Evolutionary conservation across 768 basidiomycete species (phyloP).

Genomic region (Rhizopogon sp.): DNA sequence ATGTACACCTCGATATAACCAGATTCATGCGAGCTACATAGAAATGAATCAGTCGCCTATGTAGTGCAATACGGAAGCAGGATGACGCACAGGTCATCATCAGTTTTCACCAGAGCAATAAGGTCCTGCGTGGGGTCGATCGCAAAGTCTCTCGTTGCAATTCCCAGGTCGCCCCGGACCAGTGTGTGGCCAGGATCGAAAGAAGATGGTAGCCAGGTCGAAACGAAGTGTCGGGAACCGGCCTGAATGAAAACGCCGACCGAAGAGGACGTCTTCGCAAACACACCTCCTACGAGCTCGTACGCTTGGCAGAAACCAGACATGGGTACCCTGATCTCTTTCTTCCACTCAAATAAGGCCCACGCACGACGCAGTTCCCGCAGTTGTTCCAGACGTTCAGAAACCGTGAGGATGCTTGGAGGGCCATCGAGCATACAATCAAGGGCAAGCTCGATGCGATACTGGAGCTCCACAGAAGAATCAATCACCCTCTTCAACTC

Average conservation of each 20-base stretch:
- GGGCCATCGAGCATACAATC: constrained; percentile 30
- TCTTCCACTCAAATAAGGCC: constrained; percentile 25
- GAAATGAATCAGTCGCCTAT: background rate
- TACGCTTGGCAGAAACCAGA: constrained; percentile 43
- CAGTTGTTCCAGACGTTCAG: constrained; percentile 29
- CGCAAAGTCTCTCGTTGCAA: constrained; percentile 50
- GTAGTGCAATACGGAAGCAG: background rate
- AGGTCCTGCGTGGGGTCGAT: constrained; percentile 66
- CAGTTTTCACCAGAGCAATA: constrained; percentile 36
- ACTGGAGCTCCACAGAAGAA: constrained; percentile 28
- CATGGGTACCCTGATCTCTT: constrained; percentile 20
- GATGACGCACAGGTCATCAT: constrained; percentile 13
- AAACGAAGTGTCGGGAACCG: constrained; percentile 21
- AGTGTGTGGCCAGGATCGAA: constrained; percentile 7
- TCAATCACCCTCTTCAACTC: constrained; percentile 16
- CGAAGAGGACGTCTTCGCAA: constrained; percentile 36
- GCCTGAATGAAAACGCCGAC: constrained; percentile 7
- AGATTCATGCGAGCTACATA: background rate
- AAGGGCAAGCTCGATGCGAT: constrained; percentile 32
- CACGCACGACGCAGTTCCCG: constrained; percentile 32
- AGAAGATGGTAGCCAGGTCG: constrained; percentile 18
- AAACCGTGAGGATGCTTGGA: constrained; percentile 11
- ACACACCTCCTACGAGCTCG: constrained; percentile 56
- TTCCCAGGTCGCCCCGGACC: constrained; percentile 30
- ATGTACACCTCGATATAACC: constrained; percentile 33